A percentile compares a stretch with the other conserved stretches of the same genome.
phyloP scores from a whole-genome alignment of 306 rosid genomes.

The Trifolium fragiferum region DNA sequence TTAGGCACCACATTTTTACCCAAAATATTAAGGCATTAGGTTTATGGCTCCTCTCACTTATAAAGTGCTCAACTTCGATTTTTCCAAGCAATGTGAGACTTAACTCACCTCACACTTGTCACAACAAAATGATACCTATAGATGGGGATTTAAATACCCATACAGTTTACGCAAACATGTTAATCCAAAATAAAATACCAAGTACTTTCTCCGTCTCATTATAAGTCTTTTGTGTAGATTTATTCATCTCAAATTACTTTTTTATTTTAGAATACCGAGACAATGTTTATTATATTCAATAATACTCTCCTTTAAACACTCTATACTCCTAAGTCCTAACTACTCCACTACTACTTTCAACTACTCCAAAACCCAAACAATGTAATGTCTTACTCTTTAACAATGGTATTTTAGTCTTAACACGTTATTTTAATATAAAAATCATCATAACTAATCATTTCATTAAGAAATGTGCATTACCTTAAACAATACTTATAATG shows the following conservation, averaged over 20 bases:
- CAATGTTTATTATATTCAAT: neutral
- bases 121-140: too few relatives aligned
- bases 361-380: neutral
- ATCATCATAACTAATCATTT: neutral
- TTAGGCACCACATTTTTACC: too few relatives aligned
- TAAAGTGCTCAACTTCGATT: too few relatives aligned
- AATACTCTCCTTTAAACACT: neutral
- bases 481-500: neutral
- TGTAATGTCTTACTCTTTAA: neutral
- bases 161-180: neutral
- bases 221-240: neutral
- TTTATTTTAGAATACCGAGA: neutral
- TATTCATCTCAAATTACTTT: neutral
- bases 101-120: too few relatives aligned
- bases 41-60: too few relatives aligned
- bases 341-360: neutral
- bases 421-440: neutral
- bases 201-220: neutral
- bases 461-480: neutral
- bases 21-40: too few relatives aligned
- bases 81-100: too few relatives aligned
- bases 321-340: neutral
- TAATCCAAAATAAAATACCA: neutral
- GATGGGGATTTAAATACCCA: too few relatives aligned
- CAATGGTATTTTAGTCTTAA: neutral